phyloP scores from a whole-genome alignment of 2,329 filamentous ascomycete genomes.

The Ophiostoma ulmi region DNA sequence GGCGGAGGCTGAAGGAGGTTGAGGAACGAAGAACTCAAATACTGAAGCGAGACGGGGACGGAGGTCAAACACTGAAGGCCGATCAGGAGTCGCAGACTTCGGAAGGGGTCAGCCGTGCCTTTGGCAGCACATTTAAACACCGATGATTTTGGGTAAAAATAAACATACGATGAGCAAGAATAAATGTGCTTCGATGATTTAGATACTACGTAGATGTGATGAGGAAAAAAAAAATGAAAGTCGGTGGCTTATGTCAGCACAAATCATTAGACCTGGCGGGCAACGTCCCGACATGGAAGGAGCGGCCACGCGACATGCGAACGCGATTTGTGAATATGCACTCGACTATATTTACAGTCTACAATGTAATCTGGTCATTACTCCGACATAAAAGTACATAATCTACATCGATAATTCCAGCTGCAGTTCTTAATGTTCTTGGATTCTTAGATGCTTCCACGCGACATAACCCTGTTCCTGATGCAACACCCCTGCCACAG shows the following conservation, averaged over 20 bases:
- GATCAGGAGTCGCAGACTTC: slow-evolving; percentile 10
- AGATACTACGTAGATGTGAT: not conserved
- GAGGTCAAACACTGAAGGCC: slow-evolving; percentile 3
- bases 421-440: not conserved
- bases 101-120: not conserved
- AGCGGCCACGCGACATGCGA: not conserved
- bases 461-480: slow-evolving; percentile 1
- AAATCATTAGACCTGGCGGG: not conserved
- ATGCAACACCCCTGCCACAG: not conserved
- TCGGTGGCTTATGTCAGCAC: not conserved
- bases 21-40: not conserved
- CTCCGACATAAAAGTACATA: not conserved
- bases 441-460: not conserved
- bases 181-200: not conserved
- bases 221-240: not conserved
- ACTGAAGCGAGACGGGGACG: slow-evolving; percentile 11
- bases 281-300: not conserved
- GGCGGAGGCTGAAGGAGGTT: not conserved
- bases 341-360: not conserved
- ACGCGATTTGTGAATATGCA: not conserved
- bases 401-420: not conserved
- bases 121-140: not conserved
- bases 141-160: not conserved
- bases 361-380: not conserved
- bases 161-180: not conserved